Percentiles rank a stretch among this genome's conserved stretches.
Evolutionary conservation across 2,329 filamentous ascomycete genomes (phyloP).

Genomic region (Fusarium verticillioides): DNA sequence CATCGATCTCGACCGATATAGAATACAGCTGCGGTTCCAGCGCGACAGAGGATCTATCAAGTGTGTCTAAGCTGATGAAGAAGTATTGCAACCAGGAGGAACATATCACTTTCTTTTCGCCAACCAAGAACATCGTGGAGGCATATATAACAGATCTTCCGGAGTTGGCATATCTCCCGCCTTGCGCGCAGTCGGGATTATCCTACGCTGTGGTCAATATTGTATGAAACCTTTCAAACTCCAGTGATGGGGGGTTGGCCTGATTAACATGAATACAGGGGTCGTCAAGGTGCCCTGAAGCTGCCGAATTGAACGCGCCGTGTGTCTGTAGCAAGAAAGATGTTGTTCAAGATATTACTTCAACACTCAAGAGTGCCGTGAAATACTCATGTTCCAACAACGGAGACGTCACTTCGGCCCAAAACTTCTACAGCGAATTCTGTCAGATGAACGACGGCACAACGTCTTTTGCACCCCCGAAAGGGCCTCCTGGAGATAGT

Average conservation of each 20-base stretch:
- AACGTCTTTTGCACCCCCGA: constrained; percentile 58
- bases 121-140: constrained; percentile 54
- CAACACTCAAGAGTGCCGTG: constrained; percentile 56
- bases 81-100: constrained; percentile 61
- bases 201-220: constrained; percentile 47
- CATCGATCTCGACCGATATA: constrained; percentile 54
- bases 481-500: constrained; percentile 63
- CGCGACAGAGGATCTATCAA: constrained; percentile 61
- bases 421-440: constrained; percentile 62
- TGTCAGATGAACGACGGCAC: constrained; percentile 63
- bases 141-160: constrained; percentile 63
- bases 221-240: constrained; percentile 27
- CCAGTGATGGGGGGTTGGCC: not conserved
- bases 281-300: constrained; percentile 49
- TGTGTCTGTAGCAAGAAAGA: constrained; percentile 64
- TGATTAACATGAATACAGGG: constrained; percentile 26
- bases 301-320: constrained; percentile 57
- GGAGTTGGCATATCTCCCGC: constrained; percentile 51
- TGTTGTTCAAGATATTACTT: constrained; percentile 57
- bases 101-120: constrained; percentile 54
- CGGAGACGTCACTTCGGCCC: constrained; percentile 59
- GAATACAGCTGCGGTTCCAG: constrained; percentile 57
- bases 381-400: constrained; percentile 59
- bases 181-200: constrained; percentile 50
- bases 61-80: constrained; percentile 57